A percentile compares a stretch with the other conserved stretches of the same genome.
These are phyloP conservation scores for Cryptococcus sp. DNA, from an alignment of 1,284 basidiomycete species.

Conservation along the genomic window DNA sequence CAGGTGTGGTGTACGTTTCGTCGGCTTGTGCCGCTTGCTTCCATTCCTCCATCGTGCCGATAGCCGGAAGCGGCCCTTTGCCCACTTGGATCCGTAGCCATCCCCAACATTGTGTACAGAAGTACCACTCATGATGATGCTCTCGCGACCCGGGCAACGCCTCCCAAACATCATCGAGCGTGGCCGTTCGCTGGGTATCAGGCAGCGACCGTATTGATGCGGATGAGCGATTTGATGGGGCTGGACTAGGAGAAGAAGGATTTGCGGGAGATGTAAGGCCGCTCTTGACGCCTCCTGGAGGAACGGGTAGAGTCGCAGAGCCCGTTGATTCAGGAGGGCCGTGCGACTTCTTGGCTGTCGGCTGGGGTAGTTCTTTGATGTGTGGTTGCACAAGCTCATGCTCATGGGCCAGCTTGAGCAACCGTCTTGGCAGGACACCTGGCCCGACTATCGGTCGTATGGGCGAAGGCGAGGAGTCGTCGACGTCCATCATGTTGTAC, in stretches of 20 bases:
- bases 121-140: slow-evolving; percentile 40
- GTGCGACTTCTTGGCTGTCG: slow-evolving; percentile 10
- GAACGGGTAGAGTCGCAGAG: background rate
- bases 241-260: slow-evolving; percentile 14
- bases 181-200: slow-evolving; percentile 7
- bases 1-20: slow-evolving; percentile 1
- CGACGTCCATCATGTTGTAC: slow-evolving; percentile 28
- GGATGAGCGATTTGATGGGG: slow-evolving; percentile 10
- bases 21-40: slow-evolving; percentile 3
- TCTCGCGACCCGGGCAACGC: slow-evolving; percentile 38
- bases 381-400: slow-evolving; percentile 38
- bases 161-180: slow-evolving; percentile 34
- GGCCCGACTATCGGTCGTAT: slow-evolving; percentile 42
- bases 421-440: slow-evolving; percentile 32
- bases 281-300: slow-evolving; percentile 1
- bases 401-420: slow-evolving; percentile 33
- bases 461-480: slow-evolving; percentile 2
- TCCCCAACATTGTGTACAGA: slow-evolving; percentile 44
- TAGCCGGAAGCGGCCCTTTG: slow-evolving; percentile 6
- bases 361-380: slow-evolving; percentile 32
- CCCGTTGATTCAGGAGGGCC: slow-evolving; percentile 2
- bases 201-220: slow-evolving; percentile 16
- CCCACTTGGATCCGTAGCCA: slow-evolving; percentile 38
- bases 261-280: slow-evolving; percentile 4
- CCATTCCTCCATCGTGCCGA: slow-evolving; percentile 32